Evolutionary conservation across 345 rosid species (phyloP).

Genomic region (Clausena lansium): DNA sequence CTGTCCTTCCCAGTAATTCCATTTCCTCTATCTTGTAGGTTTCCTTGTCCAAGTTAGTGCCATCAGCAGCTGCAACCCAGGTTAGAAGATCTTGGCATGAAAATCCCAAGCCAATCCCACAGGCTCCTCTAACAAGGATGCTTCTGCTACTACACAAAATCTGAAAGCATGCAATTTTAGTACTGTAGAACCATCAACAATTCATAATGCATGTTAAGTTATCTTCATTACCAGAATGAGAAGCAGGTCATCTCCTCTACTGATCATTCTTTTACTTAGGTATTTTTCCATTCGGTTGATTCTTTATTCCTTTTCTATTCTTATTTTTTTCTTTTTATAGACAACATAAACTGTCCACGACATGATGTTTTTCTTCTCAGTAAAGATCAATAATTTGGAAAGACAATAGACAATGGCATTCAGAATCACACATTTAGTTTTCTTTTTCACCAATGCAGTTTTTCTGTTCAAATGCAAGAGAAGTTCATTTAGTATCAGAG

Average conservation of each 20-base stretch:
- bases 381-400: neutral
- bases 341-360: neutral
- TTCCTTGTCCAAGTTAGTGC: slow-evolving; percentile 42
- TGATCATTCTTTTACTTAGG: neutral
- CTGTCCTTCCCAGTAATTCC: slow-evolving; percentile 55
- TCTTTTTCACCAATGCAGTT: neutral
- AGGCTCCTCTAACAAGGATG: slow-evolving; percentile 86
- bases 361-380: neutral
- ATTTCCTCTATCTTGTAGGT: slow-evolving; percentile 58
- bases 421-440: neutral
- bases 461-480: neutral
- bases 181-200: slow-evolving; percentile 4
- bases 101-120: slow-evolving; percentile 88
- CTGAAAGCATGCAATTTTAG: slow-evolving; percentile 38
- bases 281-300: neutral
- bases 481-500: neutral
- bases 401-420: neutral
- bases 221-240: neutral
- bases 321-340: neutral
- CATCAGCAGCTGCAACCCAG: slow-evolving; percentile 45
- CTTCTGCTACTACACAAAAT: slow-evolving; percentile 81
- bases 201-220: neutral
- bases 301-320: neutral
- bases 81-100: slow-evolving; percentile 78
- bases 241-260: neutral